Percentiles rank a stretch among this genome's conserved stretches.
phyloP scores from a whole-genome alignment of 179 eudicot genomes.

The Drosera spatulata region DNA sequence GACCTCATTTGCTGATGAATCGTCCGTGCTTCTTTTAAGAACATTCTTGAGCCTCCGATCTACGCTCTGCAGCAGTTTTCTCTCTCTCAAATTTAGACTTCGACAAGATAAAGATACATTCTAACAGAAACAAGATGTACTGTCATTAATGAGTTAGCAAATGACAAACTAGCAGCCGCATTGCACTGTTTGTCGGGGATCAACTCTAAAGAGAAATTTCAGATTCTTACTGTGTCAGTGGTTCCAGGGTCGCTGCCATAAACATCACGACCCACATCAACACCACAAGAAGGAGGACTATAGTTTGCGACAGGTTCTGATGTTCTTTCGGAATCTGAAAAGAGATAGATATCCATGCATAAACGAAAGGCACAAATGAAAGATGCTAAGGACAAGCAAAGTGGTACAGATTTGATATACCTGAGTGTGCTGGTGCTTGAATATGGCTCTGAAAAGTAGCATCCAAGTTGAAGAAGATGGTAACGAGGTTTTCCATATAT shows the following conservation, averaged over 20 bases:
- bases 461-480: constrained; percentile 54
- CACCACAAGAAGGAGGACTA: constrained; percentile 28
- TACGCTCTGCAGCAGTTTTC: too few relatives aligned
- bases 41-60: not conserved
- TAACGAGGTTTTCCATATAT: constrained; percentile 50
- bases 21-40: constrained; percentile 18
- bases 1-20: constrained; percentile 8
- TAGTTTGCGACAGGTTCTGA: not conserved
- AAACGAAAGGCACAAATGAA: not conserved
- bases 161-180: too few relatives aligned
- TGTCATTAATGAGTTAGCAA: too few relatives aligned
- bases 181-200: too few relatives aligned
- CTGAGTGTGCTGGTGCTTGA: constrained; percentile 33
- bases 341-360: not conserved
- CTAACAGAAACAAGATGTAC: too few relatives aligned
- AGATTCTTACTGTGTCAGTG: constrained; percentile 30
- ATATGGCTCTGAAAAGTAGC: constrained; percentile 38
- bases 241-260: constrained; percentile 25
- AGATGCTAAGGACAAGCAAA: not conserved
- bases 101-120: too few relatives aligned
- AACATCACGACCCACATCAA: constrained; percentile 16
- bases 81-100: too few relatives aligned
- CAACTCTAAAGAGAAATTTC: too few relatives aligned
- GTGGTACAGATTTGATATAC: constrained; percentile 8
- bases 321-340: constrained; percentile 9